These are phyloP conservation scores for Magnusiomyces ingens DNA, from an alignment of 1,139 yeast genomes.

Conservation along the genomic window DNA sequence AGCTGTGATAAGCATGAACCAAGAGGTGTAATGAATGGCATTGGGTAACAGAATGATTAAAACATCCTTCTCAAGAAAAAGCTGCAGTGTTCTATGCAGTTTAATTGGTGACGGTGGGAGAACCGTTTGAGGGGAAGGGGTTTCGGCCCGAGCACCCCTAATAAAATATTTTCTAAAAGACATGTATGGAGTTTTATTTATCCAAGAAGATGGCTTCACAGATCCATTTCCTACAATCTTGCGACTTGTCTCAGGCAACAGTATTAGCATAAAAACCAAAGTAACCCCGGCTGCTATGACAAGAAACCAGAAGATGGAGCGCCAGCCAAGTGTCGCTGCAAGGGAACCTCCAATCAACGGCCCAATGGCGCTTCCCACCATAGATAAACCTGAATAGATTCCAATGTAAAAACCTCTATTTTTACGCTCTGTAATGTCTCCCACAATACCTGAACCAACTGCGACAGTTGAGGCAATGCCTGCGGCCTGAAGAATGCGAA, in stretches of 20 bases:
- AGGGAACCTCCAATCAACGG: slow-evolving; percentile 68
- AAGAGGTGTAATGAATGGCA: slow-evolving; percentile 55
- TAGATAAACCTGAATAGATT: slow-evolving; percentile 52
- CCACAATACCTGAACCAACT: slow-evolving; percentile 56
- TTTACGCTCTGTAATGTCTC: slow-evolving; percentile 55
- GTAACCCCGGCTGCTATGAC: slow-evolving; percentile 52
- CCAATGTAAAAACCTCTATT: slow-evolving; percentile 66
- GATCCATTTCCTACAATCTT: slow-evolving; percentile 63
- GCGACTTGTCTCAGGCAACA: slow-evolving; percentile 68
- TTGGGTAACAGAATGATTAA: slow-evolving; percentile 43
- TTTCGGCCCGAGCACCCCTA: slow-evolving; percentile 12
- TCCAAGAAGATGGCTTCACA: slow-evolving; percentile 38
- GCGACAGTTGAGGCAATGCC: slow-evolving; percentile 69
- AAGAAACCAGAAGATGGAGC: slow-evolving; percentile 69
- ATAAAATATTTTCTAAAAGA: slow-evolving; percentile 3
- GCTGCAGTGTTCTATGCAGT: slow-evolving; percentile 34
- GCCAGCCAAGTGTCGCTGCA: slow-evolving; percentile 57
- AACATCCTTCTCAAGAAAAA: slow-evolving; percentile 30
- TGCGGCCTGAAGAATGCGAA: slow-evolving; percentile 62
- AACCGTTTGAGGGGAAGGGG: slow-evolving; percentile 36
- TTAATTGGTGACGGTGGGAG: slow-evolving; percentile 42
- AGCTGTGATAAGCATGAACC: slow-evolving; percentile 66
- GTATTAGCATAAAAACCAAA: slow-evolving; percentile 26
- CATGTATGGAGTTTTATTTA: slow-evolving; percentile 40
- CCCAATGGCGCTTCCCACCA: slow-evolving; percentile 69